These are phyloP conservation scores for Ustilago curta DNA, from an alignment of 1,284 basidiomycete genomes.

Conservation along the genomic window DNA sequence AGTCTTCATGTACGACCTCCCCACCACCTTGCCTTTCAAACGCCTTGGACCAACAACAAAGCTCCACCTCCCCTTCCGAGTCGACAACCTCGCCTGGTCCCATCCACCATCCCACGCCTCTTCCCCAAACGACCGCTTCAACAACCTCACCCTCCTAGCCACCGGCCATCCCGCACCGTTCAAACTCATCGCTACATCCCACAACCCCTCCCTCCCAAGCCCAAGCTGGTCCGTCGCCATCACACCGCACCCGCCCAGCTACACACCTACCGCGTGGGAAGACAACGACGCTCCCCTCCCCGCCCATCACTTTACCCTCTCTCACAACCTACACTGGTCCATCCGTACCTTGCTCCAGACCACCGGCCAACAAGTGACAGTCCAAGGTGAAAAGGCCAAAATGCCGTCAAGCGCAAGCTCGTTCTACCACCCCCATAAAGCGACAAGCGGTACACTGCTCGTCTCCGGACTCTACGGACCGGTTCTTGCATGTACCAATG, in stretches of 20 bases:
- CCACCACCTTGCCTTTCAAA: slow-evolving; percentile 52
- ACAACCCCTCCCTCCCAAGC: slow-evolving; percentile 63
- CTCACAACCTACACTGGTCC: slow-evolving; percentile 3
- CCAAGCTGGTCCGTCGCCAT: slow-evolving; percentile 32
- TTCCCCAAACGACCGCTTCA: background rate
- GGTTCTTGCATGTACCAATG: slow-evolving; percentile 18
- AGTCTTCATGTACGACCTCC: slow-evolving; percentile 74
- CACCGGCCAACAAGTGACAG: background rate
- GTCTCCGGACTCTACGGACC: slow-evolving; percentile 32
- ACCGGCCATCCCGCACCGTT: slow-evolving; percentile 78
- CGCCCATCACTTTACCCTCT: slow-evolving; percentile 16
- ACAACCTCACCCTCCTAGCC: slow-evolving; percentile 73
- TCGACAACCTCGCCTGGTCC: slow-evolving; percentile 76
- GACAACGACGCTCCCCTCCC: slow-evolving; percentile 24
- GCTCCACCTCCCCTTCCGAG: slow-evolving; percentile 73
- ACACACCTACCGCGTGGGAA: background rate
- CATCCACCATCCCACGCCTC: slow-evolving; percentile 61
- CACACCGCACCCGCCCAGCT: background rate
- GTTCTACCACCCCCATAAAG: slow-evolving; percentile 4
- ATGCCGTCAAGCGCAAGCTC: slow-evolving; percentile 17
- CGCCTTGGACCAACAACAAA: slow-evolving; percentile 69
- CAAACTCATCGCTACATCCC: slow-evolving; percentile 72
- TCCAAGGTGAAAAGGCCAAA: background rate
- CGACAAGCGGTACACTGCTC: slow-evolving; percentile 6
- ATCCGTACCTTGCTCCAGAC: slow-evolving; percentile 26